phyloP scores from a whole-genome alignment of 106 monocot species.

The Phalaenopsis equestris region DNA sequence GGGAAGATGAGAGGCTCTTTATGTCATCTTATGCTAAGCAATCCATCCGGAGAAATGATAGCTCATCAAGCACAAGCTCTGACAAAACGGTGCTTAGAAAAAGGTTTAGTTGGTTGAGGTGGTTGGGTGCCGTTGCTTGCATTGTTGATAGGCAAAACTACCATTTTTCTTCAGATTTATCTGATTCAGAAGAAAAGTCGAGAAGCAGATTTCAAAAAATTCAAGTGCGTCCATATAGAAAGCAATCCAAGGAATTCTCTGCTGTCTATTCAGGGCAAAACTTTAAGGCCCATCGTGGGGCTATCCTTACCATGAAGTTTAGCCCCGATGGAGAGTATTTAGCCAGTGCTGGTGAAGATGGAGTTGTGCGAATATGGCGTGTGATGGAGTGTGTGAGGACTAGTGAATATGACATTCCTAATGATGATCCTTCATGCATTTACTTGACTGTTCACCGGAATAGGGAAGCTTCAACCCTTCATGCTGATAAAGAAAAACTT shows the following conservation, averaged over 20 bases:
- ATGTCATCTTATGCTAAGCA: constrained; percentile 22
- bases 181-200: not conserved
- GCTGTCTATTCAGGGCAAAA: constrained; percentile 65
- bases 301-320: constrained; percentile 76
- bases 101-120: constrained; percentile 50
- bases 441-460: constrained; percentile 40
- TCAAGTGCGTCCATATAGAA: constrained; percentile 42
- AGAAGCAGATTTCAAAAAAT: constrained; percentile 26
- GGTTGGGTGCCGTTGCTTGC: constrained; percentile 44
- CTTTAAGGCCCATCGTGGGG: constrained; percentile 66
- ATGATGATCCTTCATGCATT: constrained; percentile 52
- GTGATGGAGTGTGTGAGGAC: constrained; percentile 29
- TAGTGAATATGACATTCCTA: constrained; percentile 21
- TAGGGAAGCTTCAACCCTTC: constrained; percentile 25
- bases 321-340: constrained; percentile 66
- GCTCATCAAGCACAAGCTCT: not conserved
- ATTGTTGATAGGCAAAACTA: constrained; percentile 27
- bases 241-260: constrained; percentile 69
- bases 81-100: constrained; percentile 7
- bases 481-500: constrained; percentile 29
- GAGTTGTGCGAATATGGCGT: constrained; percentile 72
- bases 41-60: constrained; percentile 24
- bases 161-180: constrained; percentile 9
- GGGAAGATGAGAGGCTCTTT: constrained; percentile 23
- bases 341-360: constrained; percentile 87